Evolutionary conservation across 2,329 filamentous ascomycete species (phyloP), one percentile per base, ranked within the genome.

Genomic region (Dothideomycetidae sp.): DNA sequence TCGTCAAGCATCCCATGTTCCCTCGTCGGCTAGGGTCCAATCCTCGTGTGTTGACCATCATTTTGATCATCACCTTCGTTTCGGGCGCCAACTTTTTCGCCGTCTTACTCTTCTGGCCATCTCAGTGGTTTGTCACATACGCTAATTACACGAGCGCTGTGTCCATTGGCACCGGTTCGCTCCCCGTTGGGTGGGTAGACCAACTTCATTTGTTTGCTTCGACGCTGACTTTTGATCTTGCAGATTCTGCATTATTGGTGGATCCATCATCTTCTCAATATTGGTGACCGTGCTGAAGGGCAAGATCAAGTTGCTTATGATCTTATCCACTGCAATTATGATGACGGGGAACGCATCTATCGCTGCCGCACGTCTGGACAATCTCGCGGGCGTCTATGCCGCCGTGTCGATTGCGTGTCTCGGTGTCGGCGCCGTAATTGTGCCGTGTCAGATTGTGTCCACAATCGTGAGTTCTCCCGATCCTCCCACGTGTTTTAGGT

Each of bases 91-190:
- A 55, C 44, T 53, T 62, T 54, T 54, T 58, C 48, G 49, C 42
- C 29, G 43, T 59, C 10, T 49, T 70, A 17, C 60, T 70, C 49
- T 73, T 78, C 51, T 78, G 73, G 73, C 72, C 71, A 4, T 26
- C 4, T 5, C 7, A 16, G 19, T 15, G 12, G 11, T 15, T 33
- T 16, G 12, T 18, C 2, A 9, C 5, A 40, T 59, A 49, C 15
- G 15, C 29, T 36, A 46, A 49, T 5, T 53, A 47, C 44, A 51
- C 52, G 9, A 16, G 31, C 30, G n/a, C 5, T 10, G 21, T 26
- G 7, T 26, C 21, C 7, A 26, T 26, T n/a, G 21, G 21, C 21
- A n/a, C n/a, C 21, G 21, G 21, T n/a, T 26, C 21, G 21, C 21
- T 26, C 7, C 21, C 21, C n/a, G 21, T 26, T 26, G 21, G 21